Evolutionary conservation across 257 asterid species (phyloP), one percentile per base, ranked within the genome.

Genomic region (Solanum chaucha): DNA sequence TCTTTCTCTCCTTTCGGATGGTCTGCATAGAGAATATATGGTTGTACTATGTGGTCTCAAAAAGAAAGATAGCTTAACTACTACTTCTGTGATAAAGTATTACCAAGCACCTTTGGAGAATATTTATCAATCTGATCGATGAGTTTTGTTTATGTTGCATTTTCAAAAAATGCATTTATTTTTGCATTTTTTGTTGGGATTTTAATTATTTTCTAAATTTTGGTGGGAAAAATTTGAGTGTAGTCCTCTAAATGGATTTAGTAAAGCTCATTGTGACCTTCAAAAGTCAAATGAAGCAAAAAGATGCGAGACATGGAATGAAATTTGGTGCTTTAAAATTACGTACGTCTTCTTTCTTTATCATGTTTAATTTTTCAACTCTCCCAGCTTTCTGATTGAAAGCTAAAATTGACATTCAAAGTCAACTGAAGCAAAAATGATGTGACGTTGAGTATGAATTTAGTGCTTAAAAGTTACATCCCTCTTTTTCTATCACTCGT

Each of bases 381-480:
- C 88, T 92, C 80, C 86, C 95, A 97, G 98, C 93, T n/a, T 61
- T 24, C 28, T 93, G 87, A 89, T 97, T 86, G 26, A 80, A 15
- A 48, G 68, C 28, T 48, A 8, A 17, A 28, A 28, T 10, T 46
- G 67, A 48, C 17, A 24, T 48, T 46, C 68, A 48, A 48, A 80
- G 41, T 80, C 85, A 28, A 80, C 2, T 17, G 68, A 46, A 46
- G 68, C 65, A 46, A 80, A 7, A 48, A 28, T 80, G 85, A 80
- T 28, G 68, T 4, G 85, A 48, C 19, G 2, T 8, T 41, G 65
- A 28, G 28, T 46, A 41, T 0, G 67, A 38, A 1, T 5, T 4
- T 80, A 80, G 41, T 46, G 85, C 40, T 48, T 46, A 46, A 26
- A 80, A 9, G 44, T 48, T 80, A 28, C 67, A 0, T 46, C 41